These are phyloP conservation scores for Leccinum broughii DNA, from an alignment of 768 basidiomycete species.

Conservation along the genomic window DNA sequence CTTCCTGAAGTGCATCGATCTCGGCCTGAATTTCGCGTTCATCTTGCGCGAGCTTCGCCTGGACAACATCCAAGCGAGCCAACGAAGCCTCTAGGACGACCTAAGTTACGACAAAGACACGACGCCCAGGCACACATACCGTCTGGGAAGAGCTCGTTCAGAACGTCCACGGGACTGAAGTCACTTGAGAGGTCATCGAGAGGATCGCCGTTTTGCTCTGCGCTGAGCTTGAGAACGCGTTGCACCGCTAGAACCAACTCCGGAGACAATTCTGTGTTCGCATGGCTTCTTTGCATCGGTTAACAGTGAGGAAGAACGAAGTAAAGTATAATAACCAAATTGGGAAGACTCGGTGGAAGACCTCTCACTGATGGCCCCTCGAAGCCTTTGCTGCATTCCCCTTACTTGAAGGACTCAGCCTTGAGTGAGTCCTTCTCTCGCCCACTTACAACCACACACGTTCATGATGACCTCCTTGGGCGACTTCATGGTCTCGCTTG, in stretches of 20 bases:
- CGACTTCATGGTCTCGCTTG: slow-evolving; percentile 22
- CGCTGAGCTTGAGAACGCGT: slow-evolving; percentile 60
- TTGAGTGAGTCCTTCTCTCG: slow-evolving; percentile 12
- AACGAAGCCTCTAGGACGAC: slow-evolving; percentile 67
- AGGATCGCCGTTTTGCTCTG: slow-evolving; percentile 47
- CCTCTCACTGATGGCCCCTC: background rate
- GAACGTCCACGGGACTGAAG: slow-evolving; percentile 55
- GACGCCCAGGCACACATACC: slow-evolving; percentile 46
- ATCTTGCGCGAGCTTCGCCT: slow-evolving; percentile 64
- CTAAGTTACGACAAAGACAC: slow-evolving; percentile 1
- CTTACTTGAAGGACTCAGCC: background rate
- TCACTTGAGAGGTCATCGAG: slow-evolving; percentile 57
- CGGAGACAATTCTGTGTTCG: slow-evolving; percentile 54
- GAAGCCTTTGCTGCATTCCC: background rate
- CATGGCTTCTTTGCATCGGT: slow-evolving; percentile 23
- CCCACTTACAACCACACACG: background rate
- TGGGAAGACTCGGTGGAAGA: slow-evolving; percentile 9
- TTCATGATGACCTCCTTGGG: slow-evolving; percentile 23
- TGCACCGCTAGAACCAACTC: slow-evolving; percentile 72
- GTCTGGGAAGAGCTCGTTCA: slow-evolving; percentile 72
- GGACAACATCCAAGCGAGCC: slow-evolving; percentile 68
- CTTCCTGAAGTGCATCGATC: slow-evolving; percentile 64
- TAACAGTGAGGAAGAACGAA: background rate
- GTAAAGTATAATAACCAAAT: background rate
- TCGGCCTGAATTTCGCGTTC: slow-evolving; percentile 71